Percentiles rank a stretch among this genome's conserved stretches.
These are phyloP conservation scores for Tillandsia fasciculata DNA, from an alignment of 176 grass and related monocot genomes.

Conservation along the genomic window DNA sequence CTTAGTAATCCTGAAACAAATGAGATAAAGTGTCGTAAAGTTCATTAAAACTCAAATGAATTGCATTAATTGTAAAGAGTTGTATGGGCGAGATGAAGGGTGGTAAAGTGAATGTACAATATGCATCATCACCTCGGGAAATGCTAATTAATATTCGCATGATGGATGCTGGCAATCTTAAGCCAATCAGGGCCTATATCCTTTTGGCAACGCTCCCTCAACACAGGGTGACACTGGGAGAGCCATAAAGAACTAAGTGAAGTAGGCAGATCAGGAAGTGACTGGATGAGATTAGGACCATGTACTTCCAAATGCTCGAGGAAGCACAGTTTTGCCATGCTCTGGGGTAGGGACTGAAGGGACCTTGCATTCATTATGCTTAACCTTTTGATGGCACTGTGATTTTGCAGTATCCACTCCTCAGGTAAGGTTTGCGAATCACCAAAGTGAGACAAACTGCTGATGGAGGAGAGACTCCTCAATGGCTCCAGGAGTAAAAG, in stretches of 20 bases:
- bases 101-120: too few species aligned
- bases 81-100: too few species aligned
- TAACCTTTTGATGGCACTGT: not conserved
- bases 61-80: too few species aligned
- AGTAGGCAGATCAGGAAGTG: not conserved
- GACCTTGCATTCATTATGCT: too few species aligned
- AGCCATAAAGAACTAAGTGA: not conserved
- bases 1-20: too few species aligned
- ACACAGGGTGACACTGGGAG: too few species aligned
- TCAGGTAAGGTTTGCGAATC: not conserved
- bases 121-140: too few species aligned
- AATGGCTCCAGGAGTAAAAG: not conserved
- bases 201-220: not conserved
- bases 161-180: not conserved
- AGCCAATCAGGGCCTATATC: not conserved
- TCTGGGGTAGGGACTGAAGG: not conserved
- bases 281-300: not conserved
- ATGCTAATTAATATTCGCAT: not conserved
- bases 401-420: not conserved
- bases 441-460: not conserved
- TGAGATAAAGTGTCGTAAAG: too few species aligned
- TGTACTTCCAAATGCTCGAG: not conserved
- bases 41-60: too few species aligned
- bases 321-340: conserved; percentile 1
- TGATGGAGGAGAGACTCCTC: not conserved